These are phyloP conservation scores for Cladosporium colombiae DNA, from an alignment of 2,329 filamentous ascomycete genomes.

Conservation along the genomic window DNA sequence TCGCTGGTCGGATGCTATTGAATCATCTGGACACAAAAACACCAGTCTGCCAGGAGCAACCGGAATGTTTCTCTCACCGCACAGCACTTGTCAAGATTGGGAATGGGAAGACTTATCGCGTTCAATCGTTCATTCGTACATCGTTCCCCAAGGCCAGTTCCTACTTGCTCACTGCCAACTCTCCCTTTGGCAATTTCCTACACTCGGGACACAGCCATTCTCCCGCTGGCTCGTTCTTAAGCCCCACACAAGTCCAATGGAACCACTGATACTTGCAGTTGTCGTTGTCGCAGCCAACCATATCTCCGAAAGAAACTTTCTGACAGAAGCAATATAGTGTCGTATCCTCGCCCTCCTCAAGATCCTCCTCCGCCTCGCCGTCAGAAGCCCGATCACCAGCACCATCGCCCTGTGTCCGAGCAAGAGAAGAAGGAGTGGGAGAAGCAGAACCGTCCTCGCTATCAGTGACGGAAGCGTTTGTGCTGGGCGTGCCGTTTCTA, in stretches of 20 bases:
- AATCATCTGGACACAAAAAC: not conserved
- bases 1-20: not conserved
- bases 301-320: constrained; percentile 80
- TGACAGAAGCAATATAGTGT: constrained; percentile 80
- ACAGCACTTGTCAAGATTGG: not conserved
- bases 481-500: constrained; percentile 34
- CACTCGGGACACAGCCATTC: constrained; percentile 53
- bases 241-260: constrained; percentile 67
- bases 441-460: constrained; percentile 27
- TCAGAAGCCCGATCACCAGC: constrained; percentile 28
- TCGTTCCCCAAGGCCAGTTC: not conserved
- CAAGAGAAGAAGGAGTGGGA: constrained; percentile 37
- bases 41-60: not conserved
- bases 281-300: constrained; percentile 86
- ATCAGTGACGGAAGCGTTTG: constrained; percentile 31
- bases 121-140: constrained; percentile 6
- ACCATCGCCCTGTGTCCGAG: constrained; percentile 32
- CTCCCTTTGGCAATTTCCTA: constrained; percentile 25
- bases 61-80: not conserved
- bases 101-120: not conserved
- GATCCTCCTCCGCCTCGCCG: constrained; percentile 52
- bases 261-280: constrained; percentile 84
- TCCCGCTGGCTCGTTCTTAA: constrained; percentile 52
- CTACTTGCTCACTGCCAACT: constrained; percentile 19
- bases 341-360: constrained; percentile 73